Evolutionary conservation across 345 rosid species (phyloP).

Genomic region (Eucalyptus caleyi): DNA sequence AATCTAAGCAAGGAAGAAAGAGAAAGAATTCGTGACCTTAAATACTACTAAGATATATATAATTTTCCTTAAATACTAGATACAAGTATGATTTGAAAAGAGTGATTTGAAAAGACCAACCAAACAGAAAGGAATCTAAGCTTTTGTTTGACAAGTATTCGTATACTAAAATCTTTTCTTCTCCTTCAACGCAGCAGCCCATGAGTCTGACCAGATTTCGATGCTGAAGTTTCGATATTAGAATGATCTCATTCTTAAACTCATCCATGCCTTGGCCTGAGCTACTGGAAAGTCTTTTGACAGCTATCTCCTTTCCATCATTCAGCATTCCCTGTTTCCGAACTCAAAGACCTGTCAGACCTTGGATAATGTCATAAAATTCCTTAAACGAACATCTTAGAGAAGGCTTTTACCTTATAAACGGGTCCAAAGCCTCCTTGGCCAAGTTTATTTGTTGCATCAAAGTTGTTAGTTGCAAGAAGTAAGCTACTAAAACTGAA

Average conservation of each 20-base stretch:
- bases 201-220: slow-evolving; percentile 44
- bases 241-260: slow-evolving; percentile 38
- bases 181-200: slow-evolving; percentile 47
- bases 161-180: slow-evolving; percentile 45
- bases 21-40: neutral
- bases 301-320: slow-evolving; percentile 38
- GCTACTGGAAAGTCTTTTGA: slow-evolving; percentile 38
- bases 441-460: neutral
- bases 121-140: neutral
- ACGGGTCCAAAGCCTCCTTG: neutral
- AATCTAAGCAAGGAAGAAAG: neutral
- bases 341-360: neutral
- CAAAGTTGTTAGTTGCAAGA: neutral
- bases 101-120: neutral
- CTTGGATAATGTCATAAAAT: neutral
- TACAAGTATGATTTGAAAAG: neutral
- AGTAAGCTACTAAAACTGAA: neutral
- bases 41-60: neutral
- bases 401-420: neutral
- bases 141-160: slow-evolving; percentile 4
- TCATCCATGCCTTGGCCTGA: slow-evolving; percentile 54
- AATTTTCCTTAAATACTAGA: too few species aligned
- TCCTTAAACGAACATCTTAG: too few species aligned
- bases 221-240: slow-evolving; percentile 51
- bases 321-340: slow-evolving; percentile 28